phyloP scores from a whole-genome alignment of 1,284 basidiomycete genomes.

The Boletus mariae region DNA sequence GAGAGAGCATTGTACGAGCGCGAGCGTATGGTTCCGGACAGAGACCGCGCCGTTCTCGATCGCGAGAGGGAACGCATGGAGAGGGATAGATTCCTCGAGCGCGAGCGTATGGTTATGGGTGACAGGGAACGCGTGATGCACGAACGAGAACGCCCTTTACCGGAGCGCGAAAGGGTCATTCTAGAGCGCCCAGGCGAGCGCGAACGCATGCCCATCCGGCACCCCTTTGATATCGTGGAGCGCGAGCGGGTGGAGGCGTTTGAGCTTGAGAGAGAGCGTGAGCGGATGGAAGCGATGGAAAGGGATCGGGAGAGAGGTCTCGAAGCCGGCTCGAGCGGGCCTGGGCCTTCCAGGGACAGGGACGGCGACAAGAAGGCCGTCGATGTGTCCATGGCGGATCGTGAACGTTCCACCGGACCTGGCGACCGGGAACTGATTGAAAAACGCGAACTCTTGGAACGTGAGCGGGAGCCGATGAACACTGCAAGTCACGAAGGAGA shows the following conservation, averaged over 20 bases:
- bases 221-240: slow-evolving; percentile 23
- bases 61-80: slow-evolving; percentile 26
- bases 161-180: slow-evolving; percentile 22
- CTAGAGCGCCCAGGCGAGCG: slow-evolving; percentile 22
- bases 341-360: slow-evolving; percentile 19
- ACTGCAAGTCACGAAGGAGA: slow-evolving; percentile 21
- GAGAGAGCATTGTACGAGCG: slow-evolving; percentile 24
- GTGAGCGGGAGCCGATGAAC: slow-evolving; percentile 22
- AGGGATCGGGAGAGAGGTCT: slow-evolving; percentile 24
- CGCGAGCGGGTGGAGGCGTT: slow-evolving; percentile 26
- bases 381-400: slow-evolving; percentile 17
- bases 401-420: slow-evolving; percentile 16
- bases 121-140: slow-evolving; percentile 23
- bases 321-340: slow-evolving; percentile 2
- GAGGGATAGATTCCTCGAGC: slow-evolving; percentile 23
- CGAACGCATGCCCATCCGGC: slow-evolving; percentile 23
- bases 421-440: slow-evolving; percentile 21
- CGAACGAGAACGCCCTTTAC: slow-evolving; percentile 27
- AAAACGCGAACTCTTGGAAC: slow-evolving; percentile 24
- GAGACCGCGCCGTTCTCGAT: slow-evolving; percentile 21
- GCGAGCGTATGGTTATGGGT: slow-evolving; percentile 20
- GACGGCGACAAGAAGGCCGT: slow-evolving; percentile 21
- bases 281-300: slow-evolving; percentile 24
- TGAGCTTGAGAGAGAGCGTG: slow-evolving; percentile 28
- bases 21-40: slow-evolving; percentile 22